Evolutionary conservation across 257 asterid species (phyloP).

Genomic region (Solanum chiquidenum): DNA sequence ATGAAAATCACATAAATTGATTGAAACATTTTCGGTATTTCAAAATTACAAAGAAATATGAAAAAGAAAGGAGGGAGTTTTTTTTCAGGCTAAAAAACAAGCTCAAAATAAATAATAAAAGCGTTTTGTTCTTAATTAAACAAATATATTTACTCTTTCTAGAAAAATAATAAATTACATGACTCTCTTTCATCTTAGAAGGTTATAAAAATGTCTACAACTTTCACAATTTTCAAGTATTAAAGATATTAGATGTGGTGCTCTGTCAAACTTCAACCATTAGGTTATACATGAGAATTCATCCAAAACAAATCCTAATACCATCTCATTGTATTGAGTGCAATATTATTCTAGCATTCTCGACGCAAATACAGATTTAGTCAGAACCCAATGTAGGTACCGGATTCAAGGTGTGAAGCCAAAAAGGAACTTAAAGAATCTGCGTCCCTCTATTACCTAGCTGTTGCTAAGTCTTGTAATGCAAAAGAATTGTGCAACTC

Average conservation of each 20-base stretch:
- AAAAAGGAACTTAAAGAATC: not conserved
- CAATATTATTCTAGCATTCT: not conserved
- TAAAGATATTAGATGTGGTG: not conserved
- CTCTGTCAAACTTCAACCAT: not conserved
- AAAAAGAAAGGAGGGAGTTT: not conserved
- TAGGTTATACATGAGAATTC: not conserved
- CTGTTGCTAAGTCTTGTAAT: not conserved
- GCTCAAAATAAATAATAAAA: not conserved
- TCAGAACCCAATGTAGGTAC: not conserved
- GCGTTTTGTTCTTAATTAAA: not conserved
- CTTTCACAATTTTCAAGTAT: not conserved
- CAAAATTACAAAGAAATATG: not conserved
- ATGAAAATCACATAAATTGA: not conserved
- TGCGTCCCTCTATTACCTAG: not conserved
- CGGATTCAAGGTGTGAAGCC: not conserved
- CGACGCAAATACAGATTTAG: not conserved
- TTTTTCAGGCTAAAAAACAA: not conserved
- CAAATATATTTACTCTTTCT: not conserved
- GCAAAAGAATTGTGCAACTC: not conserved
- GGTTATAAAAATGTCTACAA: not conserved
- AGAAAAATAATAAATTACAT: not conserved
- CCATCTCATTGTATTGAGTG: not conserved
- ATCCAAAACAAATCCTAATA: not conserved
- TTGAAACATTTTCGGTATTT: not conserved
- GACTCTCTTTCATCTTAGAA: not conserved